These are phyloP conservation scores for Penicillium psychrofluorescens DNA, from an alignment of 495 filamentous ascomycete species.

Conservation along the genomic window DNA sequence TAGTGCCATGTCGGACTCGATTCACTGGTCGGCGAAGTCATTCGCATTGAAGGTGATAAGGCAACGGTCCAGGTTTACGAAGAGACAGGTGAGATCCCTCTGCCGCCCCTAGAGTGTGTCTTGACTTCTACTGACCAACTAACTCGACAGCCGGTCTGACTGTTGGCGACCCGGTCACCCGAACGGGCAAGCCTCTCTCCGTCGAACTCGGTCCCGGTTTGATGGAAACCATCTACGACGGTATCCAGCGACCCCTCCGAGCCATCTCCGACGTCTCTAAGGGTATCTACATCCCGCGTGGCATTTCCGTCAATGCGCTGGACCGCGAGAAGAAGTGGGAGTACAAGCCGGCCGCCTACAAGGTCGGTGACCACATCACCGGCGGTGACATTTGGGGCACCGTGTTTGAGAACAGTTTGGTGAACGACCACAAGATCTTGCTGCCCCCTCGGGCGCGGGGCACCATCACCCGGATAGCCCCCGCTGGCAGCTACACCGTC, in stretches of 20 bases:
- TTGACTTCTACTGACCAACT: slow-evolving; percentile 40
- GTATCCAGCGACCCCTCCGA: slow-evolving; percentile 91
- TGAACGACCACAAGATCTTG: slow-evolving; percentile 91
- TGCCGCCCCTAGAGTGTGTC: background rate
- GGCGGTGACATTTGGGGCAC: slow-evolving; percentile 92
- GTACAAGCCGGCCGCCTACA: slow-evolving; percentile 74
- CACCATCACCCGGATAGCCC: slow-evolving; percentile 83
- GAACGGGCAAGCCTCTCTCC: slow-evolving; percentile 90
- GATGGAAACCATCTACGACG: slow-evolving; percentile 99
- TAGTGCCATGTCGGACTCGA: slow-evolving; percentile 86
- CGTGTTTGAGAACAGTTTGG: slow-evolving; percentile 92
- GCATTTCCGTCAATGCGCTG: slow-evolving; percentile 81
- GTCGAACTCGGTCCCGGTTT: slow-evolving; percentile 95
- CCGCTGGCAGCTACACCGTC: slow-evolving; percentile 87
- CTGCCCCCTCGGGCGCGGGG: slow-evolving; percentile 86
- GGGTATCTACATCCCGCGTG: slow-evolving; percentile 95
- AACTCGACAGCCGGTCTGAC: slow-evolving; percentile 96
- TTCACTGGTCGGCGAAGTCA: slow-evolving; percentile 89
- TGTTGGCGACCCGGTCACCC: slow-evolving; percentile 85
- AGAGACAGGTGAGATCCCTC: slow-evolving; percentile 68
- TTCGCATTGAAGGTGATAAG: slow-evolving; percentile 91
- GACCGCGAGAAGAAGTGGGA: slow-evolving; percentile 91
- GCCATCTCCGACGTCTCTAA: slow-evolving; percentile 68
- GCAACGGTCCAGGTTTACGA: slow-evolving; percentile 98
- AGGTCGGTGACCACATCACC: slow-evolving; percentile 94